These are phyloP conservation scores for Trichosporon sp. DNA, from an alignment of 1,284 basidiomycete species.

Conservation along the genomic window DNA sequence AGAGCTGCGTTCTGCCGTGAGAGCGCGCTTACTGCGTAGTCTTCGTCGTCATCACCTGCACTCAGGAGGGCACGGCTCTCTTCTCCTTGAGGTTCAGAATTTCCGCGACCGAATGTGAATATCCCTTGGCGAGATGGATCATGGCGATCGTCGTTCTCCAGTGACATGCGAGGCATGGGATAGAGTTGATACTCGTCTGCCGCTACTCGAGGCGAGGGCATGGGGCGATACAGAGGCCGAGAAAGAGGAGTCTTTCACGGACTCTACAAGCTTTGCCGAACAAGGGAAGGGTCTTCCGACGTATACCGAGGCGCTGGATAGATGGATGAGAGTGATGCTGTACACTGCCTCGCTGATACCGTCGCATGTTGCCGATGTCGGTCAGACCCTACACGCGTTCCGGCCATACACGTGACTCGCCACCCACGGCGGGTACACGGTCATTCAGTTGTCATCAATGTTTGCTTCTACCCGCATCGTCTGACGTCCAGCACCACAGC, in stretches of 20 bases:
- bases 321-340: too few species aligned
- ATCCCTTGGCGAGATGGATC: background rate
- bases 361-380: background rate
- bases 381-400: background rate
- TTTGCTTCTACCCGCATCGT: background rate
- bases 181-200: slow-evolving; percentile 13
- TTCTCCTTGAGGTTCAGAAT: background rate
- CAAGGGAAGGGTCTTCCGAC: too few species aligned
- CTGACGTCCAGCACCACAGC: background rate
- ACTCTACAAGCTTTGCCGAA: background rate
- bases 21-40: background rate
- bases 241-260: slow-evolving; percentile 11
- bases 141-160: background rate
- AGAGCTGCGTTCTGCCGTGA: background rate
- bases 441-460: background rate
- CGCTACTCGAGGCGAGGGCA: background rate
- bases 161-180: slow-evolving; percentile 10
- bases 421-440: background rate
- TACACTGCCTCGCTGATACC: slow-evolving; percentile 14
- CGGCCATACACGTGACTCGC: slow-evolving; percentile 21
- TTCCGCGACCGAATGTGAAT: background rate
- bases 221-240: background rate
- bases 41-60: background rate
- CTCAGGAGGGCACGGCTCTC: background rate
- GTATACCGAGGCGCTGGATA: too few species aligned